Percentiles rank a stretch among this genome's conserved stretches.
These are phyloP conservation scores for Casaregolazyma lundiana DNA, from an alignment of 1,139 yeast genomes.

Conservation along the genomic window DNA sequence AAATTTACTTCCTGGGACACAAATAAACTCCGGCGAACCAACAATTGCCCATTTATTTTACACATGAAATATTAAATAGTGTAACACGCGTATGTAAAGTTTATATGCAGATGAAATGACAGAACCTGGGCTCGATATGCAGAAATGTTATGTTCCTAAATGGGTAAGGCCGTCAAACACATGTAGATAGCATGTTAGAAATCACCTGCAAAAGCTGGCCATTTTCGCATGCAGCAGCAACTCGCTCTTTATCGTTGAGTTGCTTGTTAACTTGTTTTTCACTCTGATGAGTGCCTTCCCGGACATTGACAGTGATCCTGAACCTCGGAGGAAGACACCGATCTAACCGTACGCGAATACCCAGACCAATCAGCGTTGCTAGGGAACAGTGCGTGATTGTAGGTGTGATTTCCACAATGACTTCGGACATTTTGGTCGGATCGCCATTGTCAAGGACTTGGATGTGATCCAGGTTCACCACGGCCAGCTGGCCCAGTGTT, in stretches of 20 bases:
- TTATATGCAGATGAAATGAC: too few relatives aligned
- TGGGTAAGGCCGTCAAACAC: constrained; percentile 34
- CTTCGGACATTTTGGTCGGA: constrained; percentile 60
- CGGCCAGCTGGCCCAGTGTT: constrained; percentile 90
- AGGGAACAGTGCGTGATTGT: constrained; percentile 96
- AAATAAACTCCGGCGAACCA: too few relatives aligned
- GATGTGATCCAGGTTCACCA: constrained; percentile 82
- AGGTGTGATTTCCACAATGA: constrained; percentile 83
- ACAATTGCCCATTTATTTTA: too few relatives aligned
- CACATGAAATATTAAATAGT: too few relatives aligned
- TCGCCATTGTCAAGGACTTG: constrained; percentile 54
- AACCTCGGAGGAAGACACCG: constrained; percentile 82
- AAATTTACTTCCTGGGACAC: too few relatives aligned
- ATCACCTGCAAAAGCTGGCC: constrained; percentile 85
- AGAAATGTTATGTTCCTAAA: too few relatives aligned
- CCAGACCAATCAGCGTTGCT: constrained; percentile 93
- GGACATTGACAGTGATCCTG: constrained; percentile 72
- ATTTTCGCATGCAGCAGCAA: constrained; percentile 98
- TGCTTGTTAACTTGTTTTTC: constrained; percentile 96
- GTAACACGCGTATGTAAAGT: too few relatives aligned
- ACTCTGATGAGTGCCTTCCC: constrained; percentile 93
- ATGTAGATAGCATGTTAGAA: constrained; percentile 85
- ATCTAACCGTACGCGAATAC: constrained; percentile 87
- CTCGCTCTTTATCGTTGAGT: constrained; percentile 93
- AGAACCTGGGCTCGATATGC: too few relatives aligned